phyloP scores from a whole-genome alignment of 2,329 filamentous ascomycete genomes.

The Ilyonectria mors-panacis region DNA sequence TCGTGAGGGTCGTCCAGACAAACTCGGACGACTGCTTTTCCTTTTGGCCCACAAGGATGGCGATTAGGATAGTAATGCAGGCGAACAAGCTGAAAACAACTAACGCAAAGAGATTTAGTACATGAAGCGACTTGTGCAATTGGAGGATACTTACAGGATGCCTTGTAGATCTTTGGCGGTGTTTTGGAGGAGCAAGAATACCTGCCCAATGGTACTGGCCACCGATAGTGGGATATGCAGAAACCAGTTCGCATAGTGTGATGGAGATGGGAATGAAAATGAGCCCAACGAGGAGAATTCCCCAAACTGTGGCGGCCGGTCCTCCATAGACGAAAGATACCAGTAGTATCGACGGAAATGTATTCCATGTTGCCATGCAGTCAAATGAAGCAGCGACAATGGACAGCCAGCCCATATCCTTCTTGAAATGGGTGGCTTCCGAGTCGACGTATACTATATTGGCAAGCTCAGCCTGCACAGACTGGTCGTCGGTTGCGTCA shows the following conservation, averaged over 20 bases:
- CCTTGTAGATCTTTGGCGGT: constrained; percentile 8
- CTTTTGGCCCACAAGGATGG: constrained; percentile 9
- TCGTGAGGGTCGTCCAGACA: not conserved
- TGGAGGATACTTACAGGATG: not conserved
- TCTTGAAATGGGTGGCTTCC: constrained; percentile 3
- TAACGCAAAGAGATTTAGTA: not conserved
- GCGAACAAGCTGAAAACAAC: constrained; percentile 8
- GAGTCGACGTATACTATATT: constrained; percentile 4
- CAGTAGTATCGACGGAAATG: constrained; percentile 6
- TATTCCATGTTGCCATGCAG: constrained; percentile 16
- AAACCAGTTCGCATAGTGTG: constrained; percentile 14
- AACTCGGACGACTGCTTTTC: constrained; percentile 1
- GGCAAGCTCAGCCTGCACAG: not conserved
- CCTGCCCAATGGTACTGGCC: constrained; percentile 15
- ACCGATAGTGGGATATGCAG: constrained; percentile 7
- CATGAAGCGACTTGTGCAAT: no score
- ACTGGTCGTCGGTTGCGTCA: no score
- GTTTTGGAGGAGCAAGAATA: constrained; percentile 6
- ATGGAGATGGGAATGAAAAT: constrained; percentile 12
- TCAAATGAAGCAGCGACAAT: constrained; percentile 10
- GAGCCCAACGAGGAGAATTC: not conserved
- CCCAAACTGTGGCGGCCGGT: constrained; percentile 12
- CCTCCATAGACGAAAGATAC: constrained; percentile 9
- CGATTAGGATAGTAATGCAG: constrained; percentile 1
- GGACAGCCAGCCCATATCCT: constrained; percentile 10